A percentile compares a stretch with the other conserved stretches of the same genome.
These are phyloP conservation scores for Babesia caballi DNA, from an alignment of 169 alveolate genomes.

Conservation along the genomic window DNA sequence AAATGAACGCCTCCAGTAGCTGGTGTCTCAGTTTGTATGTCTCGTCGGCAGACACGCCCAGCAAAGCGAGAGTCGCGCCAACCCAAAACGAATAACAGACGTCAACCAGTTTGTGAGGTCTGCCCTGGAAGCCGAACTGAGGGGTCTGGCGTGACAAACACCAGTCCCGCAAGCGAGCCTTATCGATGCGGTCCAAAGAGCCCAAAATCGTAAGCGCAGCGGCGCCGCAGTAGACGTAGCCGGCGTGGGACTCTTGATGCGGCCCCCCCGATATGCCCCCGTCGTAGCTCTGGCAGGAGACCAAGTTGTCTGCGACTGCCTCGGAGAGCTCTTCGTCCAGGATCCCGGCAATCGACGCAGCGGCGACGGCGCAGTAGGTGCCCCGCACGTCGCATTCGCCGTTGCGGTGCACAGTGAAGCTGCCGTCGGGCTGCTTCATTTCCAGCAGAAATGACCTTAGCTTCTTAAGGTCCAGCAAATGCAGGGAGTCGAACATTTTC, in stretches of 20 bases:
- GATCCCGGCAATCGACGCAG: slow-evolving; percentile 87
- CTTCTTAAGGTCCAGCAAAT: slow-evolving; percentile 82
- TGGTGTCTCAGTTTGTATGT: slow-evolving; percentile 23
- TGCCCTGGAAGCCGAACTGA: slow-evolving; percentile 96
- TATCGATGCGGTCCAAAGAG: slow-evolving; percentile 80
- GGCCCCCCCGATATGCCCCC: slow-evolving; percentile 96
- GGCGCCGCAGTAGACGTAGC: slow-evolving; percentile 95
- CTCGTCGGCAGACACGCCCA: slow-evolving; percentile 3
- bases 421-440: slow-evolving; percentile 86
- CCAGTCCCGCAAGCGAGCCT: slow-evolving; percentile 85
- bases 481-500: slow-evolving; percentile 75
- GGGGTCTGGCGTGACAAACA: slow-evolving; percentile 79
- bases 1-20: slow-evolving; percentile 56
- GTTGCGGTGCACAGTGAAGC: slow-evolving; percentile 84
- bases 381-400: slow-evolving; percentile 96
- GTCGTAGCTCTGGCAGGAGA: slow-evolving; percentile 92
- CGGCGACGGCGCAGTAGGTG: slow-evolving; percentile 89
- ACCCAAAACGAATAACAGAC: slow-evolving; percentile 96
- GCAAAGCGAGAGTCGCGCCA: slow-evolving; percentile 85
- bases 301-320: slow-evolving; percentile 85
- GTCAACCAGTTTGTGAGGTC: slow-evolving; percentile 96
- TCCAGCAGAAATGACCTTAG: slow-evolving; percentile 82
- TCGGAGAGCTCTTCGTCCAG: slow-evolving; percentile 82
- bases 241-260: slow-evolving; percentile 96
- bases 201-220: slow-evolving; percentile 87